phyloP scores from a whole-genome alignment of 805 yeast genomes.

The Candida michaelii region DNA sequence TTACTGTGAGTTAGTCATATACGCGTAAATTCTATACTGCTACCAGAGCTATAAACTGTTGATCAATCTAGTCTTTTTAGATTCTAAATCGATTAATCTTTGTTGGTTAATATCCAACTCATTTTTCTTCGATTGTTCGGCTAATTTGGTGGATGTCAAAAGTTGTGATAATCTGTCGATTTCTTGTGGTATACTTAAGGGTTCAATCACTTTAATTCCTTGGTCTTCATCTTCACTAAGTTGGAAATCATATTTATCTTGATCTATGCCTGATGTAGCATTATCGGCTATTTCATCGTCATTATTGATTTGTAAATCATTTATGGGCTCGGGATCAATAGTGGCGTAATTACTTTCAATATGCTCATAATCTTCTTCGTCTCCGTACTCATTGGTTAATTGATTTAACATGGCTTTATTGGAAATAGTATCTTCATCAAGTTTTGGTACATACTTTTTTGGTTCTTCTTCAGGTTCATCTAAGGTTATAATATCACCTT shows the following conservation, averaged over 20 bases:
- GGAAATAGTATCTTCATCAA: constrained; percentile 9
- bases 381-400: constrained; percentile 14
- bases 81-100: constrained; percentile 2
- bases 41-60: not conserved
- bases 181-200: constrained; percentile 9
- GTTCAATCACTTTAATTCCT: constrained; percentile 8
- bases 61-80: not conserved
- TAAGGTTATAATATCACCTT: constrained; percentile 28
- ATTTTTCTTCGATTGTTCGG: constrained; percentile 1
- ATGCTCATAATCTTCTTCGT: constrained; percentile 11
- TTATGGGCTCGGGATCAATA: constrained; percentile 11
- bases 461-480: constrained; percentile 23
- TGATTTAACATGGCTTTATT: constrained; percentile 7
- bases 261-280: constrained; percentile 5
- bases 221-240: constrained; percentile 14
- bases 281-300: constrained; percentile 10
- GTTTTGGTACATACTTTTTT: constrained; percentile 14
- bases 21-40: constrained; percentile 3
- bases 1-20: not conserved
- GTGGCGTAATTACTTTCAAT: constrained; percentile 10
- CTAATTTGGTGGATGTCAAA: constrained; percentile 4
- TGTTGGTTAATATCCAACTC: constrained; percentile 8
- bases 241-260: constrained; percentile 13
- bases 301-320: constrained; percentile 8
- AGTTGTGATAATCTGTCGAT: constrained; percentile 8